These are phyloP conservation scores for Xerocomus minutiporus DNA, from an alignment of 1,284 basidiomycete species.

Conservation along the genomic window DNA sequence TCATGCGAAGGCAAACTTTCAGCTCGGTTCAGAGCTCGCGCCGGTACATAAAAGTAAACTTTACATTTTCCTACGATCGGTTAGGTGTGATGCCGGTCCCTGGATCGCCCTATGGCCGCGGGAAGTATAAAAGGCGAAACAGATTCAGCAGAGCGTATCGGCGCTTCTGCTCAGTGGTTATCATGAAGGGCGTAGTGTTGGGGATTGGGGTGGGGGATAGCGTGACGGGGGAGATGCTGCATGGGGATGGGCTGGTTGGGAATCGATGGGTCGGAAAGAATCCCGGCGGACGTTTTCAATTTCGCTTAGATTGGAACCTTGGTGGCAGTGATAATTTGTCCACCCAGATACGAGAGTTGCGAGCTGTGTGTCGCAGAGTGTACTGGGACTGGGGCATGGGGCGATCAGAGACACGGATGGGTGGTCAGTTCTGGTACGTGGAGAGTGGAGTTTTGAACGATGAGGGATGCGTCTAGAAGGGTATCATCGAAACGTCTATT, in stretches of 20 bases:
- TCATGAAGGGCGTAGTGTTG: too few species aligned
- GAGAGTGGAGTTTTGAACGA: not conserved
- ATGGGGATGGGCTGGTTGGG: not conserved
- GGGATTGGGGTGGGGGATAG: not conserved
- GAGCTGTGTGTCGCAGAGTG: not conserved
- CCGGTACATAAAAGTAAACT: constrained; percentile 18
- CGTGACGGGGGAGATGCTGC: not conserved
- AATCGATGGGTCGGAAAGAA: constrained; percentile 11
- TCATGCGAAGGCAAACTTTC: constrained; percentile 9
- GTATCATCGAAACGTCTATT: not conserved
- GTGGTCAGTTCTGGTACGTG: not conserved
- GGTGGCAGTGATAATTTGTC: constrained; percentile 24
- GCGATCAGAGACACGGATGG: not conserved
- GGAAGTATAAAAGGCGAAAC: constrained; percentile 13
- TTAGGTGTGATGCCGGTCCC: constrained; percentile 19
- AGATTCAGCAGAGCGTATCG: constrained; percentile 3
- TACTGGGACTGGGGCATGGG: not conserved
- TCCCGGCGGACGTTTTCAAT: constrained; percentile 17
- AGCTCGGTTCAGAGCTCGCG: constrained; percentile 12
- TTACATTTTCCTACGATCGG: constrained; percentile 20
- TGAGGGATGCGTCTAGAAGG: not conserved
- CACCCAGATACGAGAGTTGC: not conserved
- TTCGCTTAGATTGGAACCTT: constrained; percentile 30
- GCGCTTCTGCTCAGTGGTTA: not conserved
- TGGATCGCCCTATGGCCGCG: constrained; percentile 32